Conservation (phyloP, 345 rosid genomes). For the Syzygium oleosum region DNA sequence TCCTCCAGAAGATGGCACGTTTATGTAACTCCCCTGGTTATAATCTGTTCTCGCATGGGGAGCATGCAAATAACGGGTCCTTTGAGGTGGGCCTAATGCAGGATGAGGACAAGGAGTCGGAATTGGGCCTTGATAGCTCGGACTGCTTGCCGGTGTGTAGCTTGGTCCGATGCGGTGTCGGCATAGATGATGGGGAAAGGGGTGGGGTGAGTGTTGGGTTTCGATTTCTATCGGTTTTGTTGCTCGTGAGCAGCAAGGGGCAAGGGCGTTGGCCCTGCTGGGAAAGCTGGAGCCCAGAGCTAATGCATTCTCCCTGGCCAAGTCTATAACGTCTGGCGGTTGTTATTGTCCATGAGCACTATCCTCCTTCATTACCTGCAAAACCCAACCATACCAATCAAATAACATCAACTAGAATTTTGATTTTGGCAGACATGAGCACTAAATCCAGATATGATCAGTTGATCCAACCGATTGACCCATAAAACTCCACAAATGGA, state of each 20-base stretch:
- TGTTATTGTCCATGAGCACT: constrained; percentile 3
- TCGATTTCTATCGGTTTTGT: not conserved
- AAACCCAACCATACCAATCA: not conserved
- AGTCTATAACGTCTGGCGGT: not conserved
- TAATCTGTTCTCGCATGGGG: not conserved
- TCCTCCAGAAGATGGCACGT: constrained; percentile 3
- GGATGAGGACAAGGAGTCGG: constrained; percentile 2
- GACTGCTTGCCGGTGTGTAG: constrained; percentile 8
- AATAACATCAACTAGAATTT: not conserved
- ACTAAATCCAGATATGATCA: no score
- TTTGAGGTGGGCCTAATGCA: not conserved
- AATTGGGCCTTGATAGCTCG: not conserved
- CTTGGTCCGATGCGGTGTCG: constrained; percentile 10
- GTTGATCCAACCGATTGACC: no score
- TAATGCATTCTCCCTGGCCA: not conserved
- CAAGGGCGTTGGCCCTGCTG: constrained; percentile 1
- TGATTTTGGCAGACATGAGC: not conserved
- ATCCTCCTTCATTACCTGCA: constrained; percentile 27
- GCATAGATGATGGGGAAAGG: constrained; percentile 12
- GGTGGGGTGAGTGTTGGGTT: constrained; percentile 1
- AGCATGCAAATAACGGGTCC: not conserved
- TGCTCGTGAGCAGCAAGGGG: constrained; percentile 9
- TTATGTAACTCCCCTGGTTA: not conserved
- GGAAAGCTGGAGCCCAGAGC: not conserved
- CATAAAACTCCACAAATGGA: no score